These are phyloP conservation scores for Hymenoscyphus infarciens DNA, from an alignment of 2,329 filamentous ascomycete species.

Conservation along the genomic window DNA sequence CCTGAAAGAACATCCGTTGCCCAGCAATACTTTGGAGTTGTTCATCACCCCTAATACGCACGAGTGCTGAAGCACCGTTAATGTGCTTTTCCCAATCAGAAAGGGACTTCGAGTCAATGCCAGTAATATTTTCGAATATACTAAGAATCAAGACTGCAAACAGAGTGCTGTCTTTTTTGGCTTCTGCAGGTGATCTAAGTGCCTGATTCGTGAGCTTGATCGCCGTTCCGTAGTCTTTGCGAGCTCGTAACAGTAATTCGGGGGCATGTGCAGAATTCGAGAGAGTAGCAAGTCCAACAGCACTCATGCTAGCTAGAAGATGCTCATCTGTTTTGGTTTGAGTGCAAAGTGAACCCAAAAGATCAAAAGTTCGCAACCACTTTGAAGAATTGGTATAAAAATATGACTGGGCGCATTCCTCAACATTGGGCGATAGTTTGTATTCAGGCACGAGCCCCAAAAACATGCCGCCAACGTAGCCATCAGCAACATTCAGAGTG, in stretches of 20 bases:
- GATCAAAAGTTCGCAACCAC: constrained; percentile 28
- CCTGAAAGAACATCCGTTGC: constrained; percentile 51
- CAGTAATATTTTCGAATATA: constrained; percentile 50
- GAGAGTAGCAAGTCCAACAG: constrained; percentile 49
- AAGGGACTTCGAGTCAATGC: constrained; percentile 44
- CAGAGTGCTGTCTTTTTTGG: constrained; percentile 50
- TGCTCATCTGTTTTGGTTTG: constrained; percentile 10
- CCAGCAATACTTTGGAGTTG: constrained; percentile 48
- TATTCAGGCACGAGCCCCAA: background rate
- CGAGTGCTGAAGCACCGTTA: constrained; percentile 48
- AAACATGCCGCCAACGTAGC: background rate
- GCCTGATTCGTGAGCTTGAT: constrained; percentile 48
- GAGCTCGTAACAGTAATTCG: constrained; percentile 45
- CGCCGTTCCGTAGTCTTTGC: constrained; percentile 48
- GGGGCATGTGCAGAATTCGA: constrained; percentile 37
- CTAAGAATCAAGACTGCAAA: constrained; percentile 50
- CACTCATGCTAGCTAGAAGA: constrained; percentile 39
- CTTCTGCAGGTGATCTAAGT: constrained; percentile 42
- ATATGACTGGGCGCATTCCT: constrained; percentile 33
- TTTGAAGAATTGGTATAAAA: constrained; percentile 51
- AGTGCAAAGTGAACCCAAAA: constrained; percentile 14
- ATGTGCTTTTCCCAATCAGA: constrained; percentile 52
- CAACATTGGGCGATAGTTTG: background rate
- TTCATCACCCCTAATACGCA: constrained; percentile 44
- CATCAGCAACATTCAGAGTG: background rate